Evolutionary conservation across 768 basidiomycete species (phyloP).

Genomic region (Piloderma croceum): DNA sequence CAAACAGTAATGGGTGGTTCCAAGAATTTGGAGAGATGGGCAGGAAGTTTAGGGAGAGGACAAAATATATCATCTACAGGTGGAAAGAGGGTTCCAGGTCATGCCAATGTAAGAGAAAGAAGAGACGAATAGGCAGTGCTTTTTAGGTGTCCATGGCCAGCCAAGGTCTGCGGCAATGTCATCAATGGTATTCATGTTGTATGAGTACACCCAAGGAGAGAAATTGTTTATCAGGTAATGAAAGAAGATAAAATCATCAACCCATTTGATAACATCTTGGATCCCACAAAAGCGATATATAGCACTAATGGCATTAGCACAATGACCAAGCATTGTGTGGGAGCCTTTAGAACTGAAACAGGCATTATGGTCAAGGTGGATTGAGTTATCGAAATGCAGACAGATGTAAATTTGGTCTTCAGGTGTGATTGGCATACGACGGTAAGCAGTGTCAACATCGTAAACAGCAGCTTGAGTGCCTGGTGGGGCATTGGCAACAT

Average conservation of each 20-base stretch:
- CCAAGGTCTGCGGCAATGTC: conserved; percentile 12
- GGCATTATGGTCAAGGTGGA: conserved; percentile 24
- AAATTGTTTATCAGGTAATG: not conserved
- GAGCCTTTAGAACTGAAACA: conserved; percentile 27
- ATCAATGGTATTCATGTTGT: conserved; percentile 13
- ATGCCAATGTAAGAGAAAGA: conserved; percentile 31
- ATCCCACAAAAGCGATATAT: conserved; percentile 19
- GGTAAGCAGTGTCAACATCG: conserved; percentile 35
- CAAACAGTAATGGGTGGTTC: too few species aligned
- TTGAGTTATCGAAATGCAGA: conserved; percentile 15
- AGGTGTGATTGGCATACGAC: conserved; percentile 26
- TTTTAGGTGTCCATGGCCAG: conserved; percentile 20
- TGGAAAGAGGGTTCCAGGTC: conserved; percentile 32
- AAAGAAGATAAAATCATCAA: conserved; percentile 4
- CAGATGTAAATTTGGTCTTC: conserved; percentile 11
- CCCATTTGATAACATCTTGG: conserved; percentile 5
- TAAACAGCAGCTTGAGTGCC: conserved; percentile 33
- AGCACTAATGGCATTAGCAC: conserved; percentile 27
- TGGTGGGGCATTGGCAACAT: conserved; percentile 25
- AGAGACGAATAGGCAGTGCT: conserved; percentile 10
- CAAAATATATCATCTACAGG: too few species aligned
- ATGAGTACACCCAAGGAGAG: conserved; percentile 5
- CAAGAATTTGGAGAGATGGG: too few species aligned
- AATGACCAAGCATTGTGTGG: conserved; percentile 26
- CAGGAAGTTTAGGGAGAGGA: too few species aligned